A percentile compares a stretch with the other conserved stretches of the same genome.
Evolutionary conservation across 2,329 filamentous ascomycete species (phyloP).

Genomic region (Diaporthe sp.): DNA sequence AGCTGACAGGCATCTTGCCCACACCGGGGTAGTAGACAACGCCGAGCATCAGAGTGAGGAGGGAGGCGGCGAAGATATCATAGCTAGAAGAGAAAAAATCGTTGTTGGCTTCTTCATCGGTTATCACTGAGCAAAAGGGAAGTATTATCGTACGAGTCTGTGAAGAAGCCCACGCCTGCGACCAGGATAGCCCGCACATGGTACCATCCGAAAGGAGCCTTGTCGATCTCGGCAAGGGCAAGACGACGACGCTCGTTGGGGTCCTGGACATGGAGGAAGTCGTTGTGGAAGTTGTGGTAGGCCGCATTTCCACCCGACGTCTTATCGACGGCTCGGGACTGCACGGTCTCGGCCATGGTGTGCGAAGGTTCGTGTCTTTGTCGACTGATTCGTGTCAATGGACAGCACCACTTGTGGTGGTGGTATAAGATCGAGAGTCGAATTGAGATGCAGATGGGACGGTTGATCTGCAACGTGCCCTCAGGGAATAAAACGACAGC

Average conservation of each 20-base stretch:
- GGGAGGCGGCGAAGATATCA: constrained; percentile 83
- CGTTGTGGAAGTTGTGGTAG: constrained; percentile 84
- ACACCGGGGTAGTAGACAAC: constrained; percentile 78
- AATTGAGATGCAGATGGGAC: neutral
- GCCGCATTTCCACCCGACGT: constrained; percentile 77
- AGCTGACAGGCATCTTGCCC: constrained; percentile 73
- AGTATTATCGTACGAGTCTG: constrained; percentile 69
- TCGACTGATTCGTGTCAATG: neutral
- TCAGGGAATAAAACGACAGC: neutral
- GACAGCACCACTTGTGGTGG: neutral
- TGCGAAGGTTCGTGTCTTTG: neutral
- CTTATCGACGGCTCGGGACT: constrained; percentile 49
- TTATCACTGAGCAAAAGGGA: constrained; percentile 16
- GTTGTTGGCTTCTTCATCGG: constrained; percentile 29
- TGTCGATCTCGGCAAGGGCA: constrained; percentile 85
- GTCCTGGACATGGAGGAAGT: constrained; percentile 75
- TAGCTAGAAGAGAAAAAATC: neutral
- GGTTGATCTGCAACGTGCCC: neutral
- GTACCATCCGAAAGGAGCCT: constrained; percentile 87
- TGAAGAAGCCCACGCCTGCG: constrained; percentile 90
- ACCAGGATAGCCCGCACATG: constrained; percentile 83
- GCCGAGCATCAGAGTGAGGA: constrained; percentile 82
- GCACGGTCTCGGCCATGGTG: constrained; percentile 42
- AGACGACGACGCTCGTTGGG: constrained; percentile 84
- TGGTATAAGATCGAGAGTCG: constrained; percentile 4